phyloP scores from a whole-genome alignment of 306 rosid genomes.

The Lathyrus aphaca region DNA sequence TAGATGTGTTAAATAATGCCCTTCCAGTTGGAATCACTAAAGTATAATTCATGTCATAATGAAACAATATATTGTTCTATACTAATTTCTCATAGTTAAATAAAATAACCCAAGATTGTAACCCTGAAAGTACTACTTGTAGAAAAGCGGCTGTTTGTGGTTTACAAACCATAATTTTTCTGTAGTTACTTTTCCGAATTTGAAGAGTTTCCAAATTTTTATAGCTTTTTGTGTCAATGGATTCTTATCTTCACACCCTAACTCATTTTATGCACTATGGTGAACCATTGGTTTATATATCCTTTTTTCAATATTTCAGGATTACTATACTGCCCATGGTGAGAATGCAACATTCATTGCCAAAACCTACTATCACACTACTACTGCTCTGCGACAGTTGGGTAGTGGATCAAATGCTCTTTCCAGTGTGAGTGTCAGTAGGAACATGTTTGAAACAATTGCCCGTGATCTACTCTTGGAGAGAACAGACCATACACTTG shows the following conservation, averaged over 20 bases:
- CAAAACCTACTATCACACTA: slow-evolving; percentile 85
- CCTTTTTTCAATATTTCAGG: slow-evolving; percentile 53
- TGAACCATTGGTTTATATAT: slow-evolving; percentile 13
- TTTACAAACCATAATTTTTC: slow-evolving; percentile 24
- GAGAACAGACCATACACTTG: slow-evolving; percentile 89
- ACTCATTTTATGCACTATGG: slow-evolving; percentile 33
- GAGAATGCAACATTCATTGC: slow-evolving; percentile 92
- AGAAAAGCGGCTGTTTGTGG: neutral
- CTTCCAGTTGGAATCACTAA: neutral
- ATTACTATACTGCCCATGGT: slow-evolving; percentile 91
- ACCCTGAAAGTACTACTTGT: slow-evolving; percentile 17
- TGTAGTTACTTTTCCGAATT: slow-evolving; percentile 15
- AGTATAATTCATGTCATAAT: slow-evolving; percentile 8
- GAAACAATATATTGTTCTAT: neutral
- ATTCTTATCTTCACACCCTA: slow-evolving; percentile 31
- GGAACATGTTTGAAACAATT: slow-evolving; percentile 86
- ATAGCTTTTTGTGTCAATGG: slow-evolving; percentile 16
- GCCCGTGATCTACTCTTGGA: slow-evolving; percentile 85
- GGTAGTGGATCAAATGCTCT: slow-evolving; percentile 72
- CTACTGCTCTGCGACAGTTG: slow-evolving; percentile 82
- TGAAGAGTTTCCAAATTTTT: slow-evolving; percentile 27
- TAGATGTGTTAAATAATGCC: neutral
- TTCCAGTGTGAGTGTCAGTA: slow-evolving; percentile 81
- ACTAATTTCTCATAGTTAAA: slow-evolving; percentile 12
- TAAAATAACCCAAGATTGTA: slow-evolving; percentile 5